Conservation (phyloP, 192 early-diverging fungal genomes). For the Gonapodya sp. region DNA sequence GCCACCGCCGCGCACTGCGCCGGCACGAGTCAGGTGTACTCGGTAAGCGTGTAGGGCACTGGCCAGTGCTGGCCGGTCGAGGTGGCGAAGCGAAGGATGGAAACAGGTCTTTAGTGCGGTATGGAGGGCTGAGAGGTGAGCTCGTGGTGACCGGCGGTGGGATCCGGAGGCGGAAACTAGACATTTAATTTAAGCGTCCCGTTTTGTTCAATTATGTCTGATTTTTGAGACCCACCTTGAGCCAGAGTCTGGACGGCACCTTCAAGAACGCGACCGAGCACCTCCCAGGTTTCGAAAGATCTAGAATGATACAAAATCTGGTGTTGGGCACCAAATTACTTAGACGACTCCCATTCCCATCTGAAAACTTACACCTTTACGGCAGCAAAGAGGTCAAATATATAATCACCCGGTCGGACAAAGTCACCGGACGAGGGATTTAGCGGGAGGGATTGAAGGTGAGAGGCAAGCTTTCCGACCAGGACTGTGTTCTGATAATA, state of each 20-base stretch:
- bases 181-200: no score
- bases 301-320: no score
- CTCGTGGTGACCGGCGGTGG: not conserved
- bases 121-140: not conserved
- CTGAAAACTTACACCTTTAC: slow-evolving; percentile 12
- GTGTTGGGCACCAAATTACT: no score
- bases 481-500: slow-evolving; percentile 14
- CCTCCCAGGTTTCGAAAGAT: not conserved
- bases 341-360: no score
- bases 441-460: slow-evolving; percentile 17
- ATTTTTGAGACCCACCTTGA: not conserved
- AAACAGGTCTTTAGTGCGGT: not conserved
- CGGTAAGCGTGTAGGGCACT: not conserved
- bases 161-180: no score
- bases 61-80: not conserved
- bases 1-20: not conserved
- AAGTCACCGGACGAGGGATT: slow-evolving; percentile 2
- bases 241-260: not conserved
- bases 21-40: not conserved
- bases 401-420: slow-evolving; percentile 21
- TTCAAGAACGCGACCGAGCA: not conserved
- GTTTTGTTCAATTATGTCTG: no score
- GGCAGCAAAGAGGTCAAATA: slow-evolving; percentile 23
- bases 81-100: not conserved
- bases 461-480: slow-evolving; percentile 15